Percentiles rank a stretch among this genome's conserved stretches.
Conservation (phyloP, 116 monocot species). For the Phalaenopsis hybrid region DNA sequence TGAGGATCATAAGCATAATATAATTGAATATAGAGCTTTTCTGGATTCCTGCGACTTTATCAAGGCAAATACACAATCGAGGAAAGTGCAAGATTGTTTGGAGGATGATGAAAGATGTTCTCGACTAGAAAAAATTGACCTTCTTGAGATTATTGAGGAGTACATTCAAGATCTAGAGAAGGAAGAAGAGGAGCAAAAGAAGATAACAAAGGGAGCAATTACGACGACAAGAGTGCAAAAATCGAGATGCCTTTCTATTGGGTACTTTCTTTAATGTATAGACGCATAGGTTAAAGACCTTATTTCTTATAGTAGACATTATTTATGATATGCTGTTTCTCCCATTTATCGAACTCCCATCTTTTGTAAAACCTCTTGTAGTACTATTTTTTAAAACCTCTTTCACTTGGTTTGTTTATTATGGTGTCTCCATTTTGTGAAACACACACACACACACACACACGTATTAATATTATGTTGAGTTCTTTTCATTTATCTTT, state of each 20-base stretch:
- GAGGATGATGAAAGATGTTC: constrained; percentile 97
- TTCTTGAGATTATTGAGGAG: constrained; percentile 92
- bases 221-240: constrained; percentile 76
- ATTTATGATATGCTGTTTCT: no score
- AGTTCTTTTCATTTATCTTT: no score
- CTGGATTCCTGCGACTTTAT: constrained; percentile 94
- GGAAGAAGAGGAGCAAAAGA: constrained; percentile 90
- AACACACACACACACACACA: no score
- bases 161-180: constrained; percentile 88
- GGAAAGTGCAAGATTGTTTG: constrained; percentile 86
- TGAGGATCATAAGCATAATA: constrained; percentile 76
- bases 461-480: no score
- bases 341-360: no score
- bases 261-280: no score
- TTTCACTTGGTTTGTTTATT: neutral
- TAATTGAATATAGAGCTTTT: constrained; percentile 72
- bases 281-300: no score
- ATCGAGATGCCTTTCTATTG: constrained; percentile 71
- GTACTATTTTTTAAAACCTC: neutral
- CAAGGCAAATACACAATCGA: constrained; percentile 80
- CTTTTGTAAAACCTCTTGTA: no score
- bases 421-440: no score
- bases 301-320: no score
- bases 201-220: constrained; percentile 74
- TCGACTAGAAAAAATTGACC: constrained; percentile 90